Evolutionary conservation across 2,329 filamentous ascomycete species (phyloP).

Genomic region (Fusarium transvaalense): DNA sequence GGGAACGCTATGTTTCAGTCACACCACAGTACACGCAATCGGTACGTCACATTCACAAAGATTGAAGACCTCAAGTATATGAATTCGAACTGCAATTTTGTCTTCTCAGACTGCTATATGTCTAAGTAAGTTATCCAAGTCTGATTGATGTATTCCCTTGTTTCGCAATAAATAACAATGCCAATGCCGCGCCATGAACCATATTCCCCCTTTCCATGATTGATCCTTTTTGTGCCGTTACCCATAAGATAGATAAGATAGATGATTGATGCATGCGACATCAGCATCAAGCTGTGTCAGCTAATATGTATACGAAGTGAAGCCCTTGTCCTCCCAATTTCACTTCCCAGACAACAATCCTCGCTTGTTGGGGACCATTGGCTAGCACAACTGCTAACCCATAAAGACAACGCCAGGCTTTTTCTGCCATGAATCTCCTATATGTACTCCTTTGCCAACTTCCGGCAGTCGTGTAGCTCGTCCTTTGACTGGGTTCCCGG

Average conservation of each 20-base stretch:
- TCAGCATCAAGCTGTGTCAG: constrained; percentile 45
- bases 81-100: constrained; percentile 20
- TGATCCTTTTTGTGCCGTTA: constrained; percentile 47
- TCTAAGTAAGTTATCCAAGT: constrained; percentile 6
- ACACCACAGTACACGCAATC: neutral
- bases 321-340: constrained; percentile 30
- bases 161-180: constrained; percentile 13
- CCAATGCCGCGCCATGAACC: constrained; percentile 39
- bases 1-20: constrained; percentile 23
- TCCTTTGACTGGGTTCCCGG: constrained; percentile 29
- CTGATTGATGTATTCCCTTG: constrained; percentile 24
- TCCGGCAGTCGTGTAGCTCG: constrained; percentile 36
- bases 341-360: constrained; percentile 17
- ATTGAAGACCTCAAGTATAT: neutral
- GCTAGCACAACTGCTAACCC: constrained; percentile 32
- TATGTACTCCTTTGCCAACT: constrained; percentile 31
- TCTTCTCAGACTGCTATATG: constrained; percentile 23
- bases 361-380: constrained; percentile 29
- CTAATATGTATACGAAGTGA: constrained; percentile 45
- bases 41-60: constrained; percentile 9
- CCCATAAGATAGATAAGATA: constrained; percentile 37
- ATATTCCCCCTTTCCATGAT: constrained; percentile 37
- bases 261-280: constrained; percentile 43
- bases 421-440: constrained; percentile 30
- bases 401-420: constrained; percentile 20